Percentiles rank a stretch among this genome's conserved stretches.
Evolutionary conservation across 78 protist genomes (phyloP).

Genomic region (Reticulomyxa filosa): DNA sequence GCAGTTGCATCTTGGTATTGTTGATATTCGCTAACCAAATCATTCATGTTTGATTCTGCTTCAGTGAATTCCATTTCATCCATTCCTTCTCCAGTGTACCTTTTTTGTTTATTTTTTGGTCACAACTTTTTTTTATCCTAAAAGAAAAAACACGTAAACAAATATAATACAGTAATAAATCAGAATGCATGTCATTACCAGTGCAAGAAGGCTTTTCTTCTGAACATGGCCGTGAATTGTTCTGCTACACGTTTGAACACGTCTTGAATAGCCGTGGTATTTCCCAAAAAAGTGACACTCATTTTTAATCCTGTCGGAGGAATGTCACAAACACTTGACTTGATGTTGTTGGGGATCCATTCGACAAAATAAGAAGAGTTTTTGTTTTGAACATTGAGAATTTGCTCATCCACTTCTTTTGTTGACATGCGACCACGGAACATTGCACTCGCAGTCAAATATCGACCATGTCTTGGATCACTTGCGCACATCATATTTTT

Average conservation of each 20-base stretch:
- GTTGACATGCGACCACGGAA: constrained; percentile 87
- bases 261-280: constrained; percentile 91
- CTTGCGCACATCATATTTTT: constrained; percentile 96
- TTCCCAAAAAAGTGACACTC: constrained; percentile 87
- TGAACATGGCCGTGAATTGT: constrained; percentile 93
- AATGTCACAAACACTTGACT: too few relatives aligned
- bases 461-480: constrained; percentile 91
- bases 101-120: too few relatives aligned
- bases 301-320: constrained; percentile 83
- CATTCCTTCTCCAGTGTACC: constrained; percentile 97
- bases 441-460: constrained; percentile 83
- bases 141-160: too few relatives aligned
- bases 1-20: constrained; percentile 65
- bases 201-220: constrained; percentile 94
- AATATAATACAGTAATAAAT: too few relatives aligned
- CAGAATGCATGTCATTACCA: too few relatives aligned
- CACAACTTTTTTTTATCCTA: too few relatives aligned
- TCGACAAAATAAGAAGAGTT: constrained; percentile 81
- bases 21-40: constrained; percentile 88
- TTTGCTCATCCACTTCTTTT: constrained; percentile 93
- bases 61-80: constrained; percentile 97
- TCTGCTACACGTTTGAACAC: constrained; percentile 81
- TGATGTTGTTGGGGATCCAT: constrained; percentile 98
- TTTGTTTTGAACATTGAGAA: constrained; percentile 72
- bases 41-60: constrained; percentile 93